Evolutionary conservation across 2,329 filamentous ascomycete genomes (phyloP).

Genomic region (Xylaria multiplex): DNA sequence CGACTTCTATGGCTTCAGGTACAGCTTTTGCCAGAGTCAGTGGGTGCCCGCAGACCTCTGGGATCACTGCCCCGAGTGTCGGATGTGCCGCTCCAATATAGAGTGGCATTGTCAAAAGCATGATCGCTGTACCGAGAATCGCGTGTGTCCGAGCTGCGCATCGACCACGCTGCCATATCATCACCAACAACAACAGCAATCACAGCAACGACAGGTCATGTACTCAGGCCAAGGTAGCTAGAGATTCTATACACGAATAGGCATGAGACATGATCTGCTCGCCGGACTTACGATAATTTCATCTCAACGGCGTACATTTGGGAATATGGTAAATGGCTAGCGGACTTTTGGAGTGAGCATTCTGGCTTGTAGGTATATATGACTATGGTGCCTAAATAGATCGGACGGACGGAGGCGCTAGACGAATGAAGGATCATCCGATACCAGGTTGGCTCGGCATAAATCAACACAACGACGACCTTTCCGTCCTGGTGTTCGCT

Average conservation of each 20-base stretch:
- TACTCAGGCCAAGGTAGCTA: constrained; percentile 28
- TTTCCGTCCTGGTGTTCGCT: not conserved
- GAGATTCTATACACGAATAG: constrained; percentile 12
- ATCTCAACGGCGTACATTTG: constrained; percentile 35
- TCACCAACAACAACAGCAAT: constrained; percentile 34
- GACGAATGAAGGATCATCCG: constrained; percentile 29
- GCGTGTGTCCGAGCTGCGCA: constrained; percentile 46
- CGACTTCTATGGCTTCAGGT: constrained; percentile 49
- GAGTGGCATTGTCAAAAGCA: constrained; percentile 52
- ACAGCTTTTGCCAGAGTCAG: constrained; percentile 49
- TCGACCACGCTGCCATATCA: constrained; percentile 40
- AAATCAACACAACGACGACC: constrained; percentile 5
- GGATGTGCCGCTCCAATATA: constrained; percentile 43
- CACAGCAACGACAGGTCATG: constrained; percentile 34
- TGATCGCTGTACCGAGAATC: constrained; percentile 46
- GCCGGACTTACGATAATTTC: constrained; percentile 31
- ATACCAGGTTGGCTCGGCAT: constrained; percentile 28
- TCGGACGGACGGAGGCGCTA: constrained; percentile 33
- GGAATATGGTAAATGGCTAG: constrained; percentile 33
- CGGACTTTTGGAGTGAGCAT: constrained; percentile 36
- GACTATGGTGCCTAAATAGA: constrained; percentile 33
- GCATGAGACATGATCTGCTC: constrained; percentile 34
- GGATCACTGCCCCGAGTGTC: constrained; percentile 50
- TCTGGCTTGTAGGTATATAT: constrained; percentile 37
- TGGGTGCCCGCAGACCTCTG: constrained; percentile 47